Evolutionary conservation across 257 asterid genomes (phyloP).

Genomic region (Osmanthus fragrans): DNA sequence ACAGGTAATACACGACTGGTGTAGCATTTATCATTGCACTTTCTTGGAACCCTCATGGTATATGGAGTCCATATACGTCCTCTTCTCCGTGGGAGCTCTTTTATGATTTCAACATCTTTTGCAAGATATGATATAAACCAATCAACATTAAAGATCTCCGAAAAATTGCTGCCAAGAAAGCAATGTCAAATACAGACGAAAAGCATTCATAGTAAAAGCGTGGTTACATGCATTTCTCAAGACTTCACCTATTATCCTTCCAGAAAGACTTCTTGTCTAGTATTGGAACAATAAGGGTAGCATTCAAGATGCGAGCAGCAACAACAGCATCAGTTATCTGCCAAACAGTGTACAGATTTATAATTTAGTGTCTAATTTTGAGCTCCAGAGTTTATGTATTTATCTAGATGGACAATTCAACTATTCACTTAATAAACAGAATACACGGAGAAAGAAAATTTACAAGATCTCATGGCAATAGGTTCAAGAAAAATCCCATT

Average conservation of each 20-base stretch:
- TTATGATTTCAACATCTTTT: conserved; percentile 74
- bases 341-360: conserved; percentile 25
- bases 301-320: conserved; percentile 98
- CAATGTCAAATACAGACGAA: conserved; percentile 25
- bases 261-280: conserved; percentile 92
- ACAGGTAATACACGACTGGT: conserved; percentile 72
- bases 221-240: conserved; percentile 10
- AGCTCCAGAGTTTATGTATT: conserved; percentile 7
- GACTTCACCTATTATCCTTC: conserved; percentile 85
- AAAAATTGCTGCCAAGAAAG: conserved; percentile 77
- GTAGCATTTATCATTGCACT: conserved; percentile 86
- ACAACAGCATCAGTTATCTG: conserved; percentile 98
- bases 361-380: conserved; percentile 23
- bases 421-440: not conserved
- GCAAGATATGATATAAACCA: conserved; percentile 75
- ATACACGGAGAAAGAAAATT: not conserved
- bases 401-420: conserved; percentile 1
- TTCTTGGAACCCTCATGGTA: conserved; percentile 91
- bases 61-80: conserved; percentile 76
- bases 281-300: conserved; percentile 84
- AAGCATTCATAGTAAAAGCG: conserved; percentile 14
- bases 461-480: not conserved
- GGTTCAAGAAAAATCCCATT: not conserved
- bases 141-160: conserved; percentile 85
- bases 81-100: conserved; percentile 79